Percentiles rank a stretch among this genome's conserved stretches.
Evolutionary conservation across 148 eudicot genomes (phyloP).

Genomic region (Silene latifolia): DNA sequence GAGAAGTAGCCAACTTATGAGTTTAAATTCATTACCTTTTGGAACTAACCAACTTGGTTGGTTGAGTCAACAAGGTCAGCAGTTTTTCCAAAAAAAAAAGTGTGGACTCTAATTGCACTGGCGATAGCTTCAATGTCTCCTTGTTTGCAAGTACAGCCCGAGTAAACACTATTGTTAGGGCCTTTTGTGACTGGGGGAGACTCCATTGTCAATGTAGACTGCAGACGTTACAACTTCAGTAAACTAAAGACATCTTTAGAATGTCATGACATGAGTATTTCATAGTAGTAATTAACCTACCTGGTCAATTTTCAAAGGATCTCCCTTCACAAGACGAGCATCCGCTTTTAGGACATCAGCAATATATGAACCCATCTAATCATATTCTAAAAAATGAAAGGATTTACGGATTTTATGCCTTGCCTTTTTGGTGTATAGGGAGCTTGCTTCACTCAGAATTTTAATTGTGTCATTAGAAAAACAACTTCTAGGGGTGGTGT

Average conservation of each 20-base stretch:
- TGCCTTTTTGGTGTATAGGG: too few relatives aligned
- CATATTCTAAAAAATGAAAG: too few relatives aligned
- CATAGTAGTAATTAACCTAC: slow-evolving; percentile 28
- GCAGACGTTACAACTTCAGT: slow-evolving; percentile 28
- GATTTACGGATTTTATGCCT: too few relatives aligned
- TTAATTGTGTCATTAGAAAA: too few relatives aligned
- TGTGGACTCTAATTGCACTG: slow-evolving; percentile 96
- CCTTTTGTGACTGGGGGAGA: slow-evolving; percentile 98
- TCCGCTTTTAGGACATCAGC: too few relatives aligned
- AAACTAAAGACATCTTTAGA: not conserved
- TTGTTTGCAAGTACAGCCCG: slow-evolving; percentile 98
- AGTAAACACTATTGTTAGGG: slow-evolving; percentile 94
- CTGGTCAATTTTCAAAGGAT: slow-evolving; percentile 97
- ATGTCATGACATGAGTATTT: not conserved
- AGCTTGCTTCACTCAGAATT: too few relatives aligned
- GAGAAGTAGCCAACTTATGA: not conserved
- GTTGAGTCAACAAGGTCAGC: slow-evolving; percentile 96
- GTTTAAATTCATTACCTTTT: slow-evolving; percentile 50
- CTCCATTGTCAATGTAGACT: slow-evolving; percentile 96
- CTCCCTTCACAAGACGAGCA: slow-evolving; percentile 96
- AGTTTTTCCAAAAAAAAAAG: slow-evolving; percentile 97
- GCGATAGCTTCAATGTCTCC: slow-evolving; percentile 97
- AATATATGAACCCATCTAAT: too few relatives aligned
- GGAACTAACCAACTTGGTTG: slow-evolving; percentile 97
- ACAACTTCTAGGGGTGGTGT: too few relatives aligned